Evolutionary conservation across 805 yeast species (phyloP).

Genomic region (Barnettozyma populi): DNA sequence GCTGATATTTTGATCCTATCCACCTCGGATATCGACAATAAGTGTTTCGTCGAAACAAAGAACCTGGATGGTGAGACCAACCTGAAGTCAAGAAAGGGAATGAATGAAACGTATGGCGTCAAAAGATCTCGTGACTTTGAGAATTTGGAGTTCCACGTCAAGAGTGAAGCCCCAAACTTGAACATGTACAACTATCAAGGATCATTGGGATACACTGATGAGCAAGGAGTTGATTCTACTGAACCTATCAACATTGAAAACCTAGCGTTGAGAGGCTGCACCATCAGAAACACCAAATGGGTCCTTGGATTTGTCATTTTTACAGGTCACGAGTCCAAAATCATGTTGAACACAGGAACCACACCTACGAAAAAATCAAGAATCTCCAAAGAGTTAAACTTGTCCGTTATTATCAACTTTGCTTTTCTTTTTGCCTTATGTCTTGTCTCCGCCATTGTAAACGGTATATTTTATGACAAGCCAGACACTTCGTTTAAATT

Average conservation of each 20-base stretch:
- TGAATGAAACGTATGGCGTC: slow-evolving; percentile 49
- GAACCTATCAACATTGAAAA: slow-evolving; percentile 69
- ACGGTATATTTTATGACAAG: slow-evolving; percentile 56
- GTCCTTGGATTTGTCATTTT: slow-evolving; percentile 67
- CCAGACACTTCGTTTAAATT: slow-evolving; percentile 45
- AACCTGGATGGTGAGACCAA: slow-evolving; percentile 79
- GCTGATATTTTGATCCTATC: slow-evolving; percentile 65
- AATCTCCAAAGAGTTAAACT: slow-evolving; percentile 67
- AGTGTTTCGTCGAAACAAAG: slow-evolving; percentile 70
- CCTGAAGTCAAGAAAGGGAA: slow-evolving; percentile 65
- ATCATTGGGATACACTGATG: slow-evolving; percentile 48
- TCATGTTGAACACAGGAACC: slow-evolving; percentile 72
- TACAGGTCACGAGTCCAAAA: slow-evolving; percentile 76
- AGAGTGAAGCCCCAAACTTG: slow-evolving; percentile 78
- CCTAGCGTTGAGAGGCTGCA: slow-evolving; percentile 65
- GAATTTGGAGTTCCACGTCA: slow-evolving; percentile 52
- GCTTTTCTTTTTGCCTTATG: slow-evolving; percentile 57
- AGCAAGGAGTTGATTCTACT: slow-evolving; percentile 24
- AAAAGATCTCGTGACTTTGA: slow-evolving; percentile 42
- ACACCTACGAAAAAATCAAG: slow-evolving; percentile 76
- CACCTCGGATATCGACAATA: slow-evolving; percentile 61
- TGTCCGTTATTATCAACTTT: slow-evolving; percentile 65
- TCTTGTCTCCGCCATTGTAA: slow-evolving; percentile 63
- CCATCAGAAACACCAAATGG: slow-evolving; percentile 76
- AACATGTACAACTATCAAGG: slow-evolving; percentile 74